These are phyloP conservation scores for Lyophyllum shimeji DNA, from an alignment of 768 basidiomycete species.

Conservation along the genomic window DNA sequence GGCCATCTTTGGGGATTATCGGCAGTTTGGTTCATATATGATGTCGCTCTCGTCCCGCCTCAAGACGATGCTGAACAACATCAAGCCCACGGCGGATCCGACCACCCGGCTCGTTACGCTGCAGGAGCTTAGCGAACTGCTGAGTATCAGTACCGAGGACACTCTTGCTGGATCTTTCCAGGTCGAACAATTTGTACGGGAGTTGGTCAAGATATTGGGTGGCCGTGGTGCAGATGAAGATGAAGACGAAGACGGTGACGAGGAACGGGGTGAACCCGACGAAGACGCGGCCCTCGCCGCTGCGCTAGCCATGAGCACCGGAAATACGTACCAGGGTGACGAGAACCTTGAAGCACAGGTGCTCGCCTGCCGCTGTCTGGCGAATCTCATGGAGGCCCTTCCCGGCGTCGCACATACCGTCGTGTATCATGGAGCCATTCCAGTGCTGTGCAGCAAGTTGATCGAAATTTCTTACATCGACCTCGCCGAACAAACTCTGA, in stretches of 20 bases:
- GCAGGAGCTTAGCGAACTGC: constrained; percentile 91
- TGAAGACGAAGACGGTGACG: constrained; percentile 69
- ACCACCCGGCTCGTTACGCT: constrained; percentile 86
- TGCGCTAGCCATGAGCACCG: constrained; percentile 79
- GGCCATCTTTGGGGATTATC: constrained; percentile 85
- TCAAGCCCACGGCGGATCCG: constrained; percentile 81
- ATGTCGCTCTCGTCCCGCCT: constrained; percentile 83
- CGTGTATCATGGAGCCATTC: constrained; percentile 97
- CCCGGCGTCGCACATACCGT: constrained; percentile 97
- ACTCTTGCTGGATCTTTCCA: constrained; percentile 96
- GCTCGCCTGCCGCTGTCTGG: constrained; percentile 93
- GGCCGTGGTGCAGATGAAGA: constrained; percentile 76
- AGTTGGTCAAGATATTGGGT: constrained; percentile 88
- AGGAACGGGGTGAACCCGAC: constrained; percentile 59
- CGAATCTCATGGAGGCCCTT: constrained; percentile 98
- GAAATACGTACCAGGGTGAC: constrained; percentile 69
- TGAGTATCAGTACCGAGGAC: constrained; percentile 97
- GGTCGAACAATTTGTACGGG: constrained; percentile 87
- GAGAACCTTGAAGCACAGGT: constrained; percentile 93
- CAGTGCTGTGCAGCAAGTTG: constrained; percentile 95
- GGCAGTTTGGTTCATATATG: constrained; percentile 91
- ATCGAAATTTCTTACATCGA: constrained; percentile 98
- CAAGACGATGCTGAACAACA: constrained; percentile 87
- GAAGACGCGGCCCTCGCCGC: constrained; percentile 90
- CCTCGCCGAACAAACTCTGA: constrained; percentile 95